Percentiles rank a stretch among this genome's conserved stretches.
phyloP scores from a whole-genome alignment of 2,329 filamentous ascomycete genomes.

The Xylariales sp. region DNA sequence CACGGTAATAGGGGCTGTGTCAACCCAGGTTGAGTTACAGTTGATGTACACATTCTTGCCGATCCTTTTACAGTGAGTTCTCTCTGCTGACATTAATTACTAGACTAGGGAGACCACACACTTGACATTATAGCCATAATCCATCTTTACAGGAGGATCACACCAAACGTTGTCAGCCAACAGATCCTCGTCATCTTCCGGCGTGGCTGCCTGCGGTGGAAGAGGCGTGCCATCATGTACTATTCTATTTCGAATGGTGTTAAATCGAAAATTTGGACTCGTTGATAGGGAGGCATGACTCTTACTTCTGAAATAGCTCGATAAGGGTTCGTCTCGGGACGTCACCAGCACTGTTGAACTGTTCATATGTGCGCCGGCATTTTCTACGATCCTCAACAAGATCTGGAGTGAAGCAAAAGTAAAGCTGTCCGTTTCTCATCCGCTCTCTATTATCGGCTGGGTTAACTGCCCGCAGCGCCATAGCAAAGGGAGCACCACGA shows the following conservation, averaged over 20 bases:
- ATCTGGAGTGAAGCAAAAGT: slow-evolving; percentile 77
- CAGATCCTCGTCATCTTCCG: slow-evolving; percentile 72
- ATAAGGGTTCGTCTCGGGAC: slow-evolving; percentile 70
- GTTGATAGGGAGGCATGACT: slow-evolving; percentile 2
- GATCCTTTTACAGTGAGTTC: slow-evolving; percentile 55
- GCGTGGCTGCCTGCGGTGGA: slow-evolving; percentile 66
- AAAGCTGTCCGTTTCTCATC: slow-evolving; percentile 77
- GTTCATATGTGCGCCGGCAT: slow-evolving; percentile 69
- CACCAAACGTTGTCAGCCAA: slow-evolving; percentile 76
- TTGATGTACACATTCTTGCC: slow-evolving; percentile 80
- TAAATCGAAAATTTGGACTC: slow-evolving; percentile 8
- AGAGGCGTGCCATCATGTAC: slow-evolving; percentile 70
- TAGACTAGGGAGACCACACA: slow-evolving; percentile 44
- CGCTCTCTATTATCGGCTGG: slow-evolving; percentile 61
- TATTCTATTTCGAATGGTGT: slow-evolving; percentile 60
- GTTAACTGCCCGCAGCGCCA: slow-evolving; percentile 51
- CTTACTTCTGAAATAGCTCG: slow-evolving; percentile 78
- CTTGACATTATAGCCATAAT: slow-evolving; percentile 82
- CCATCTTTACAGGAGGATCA: slow-evolving; percentile 75
- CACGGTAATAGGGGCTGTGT: slow-evolving; percentile 79
- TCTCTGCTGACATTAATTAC: slow-evolving; percentile 12
- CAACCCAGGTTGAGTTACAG: slow-evolving; percentile 78
- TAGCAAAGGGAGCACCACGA: slow-evolving; percentile 14
- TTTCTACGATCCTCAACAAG: slow-evolving; percentile 71
- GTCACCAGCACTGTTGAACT: slow-evolving; percentile 73